phyloP scores from a whole-genome alignment of 495 filamentous ascomycete genomes.

The Xylaria curta region DNA sequence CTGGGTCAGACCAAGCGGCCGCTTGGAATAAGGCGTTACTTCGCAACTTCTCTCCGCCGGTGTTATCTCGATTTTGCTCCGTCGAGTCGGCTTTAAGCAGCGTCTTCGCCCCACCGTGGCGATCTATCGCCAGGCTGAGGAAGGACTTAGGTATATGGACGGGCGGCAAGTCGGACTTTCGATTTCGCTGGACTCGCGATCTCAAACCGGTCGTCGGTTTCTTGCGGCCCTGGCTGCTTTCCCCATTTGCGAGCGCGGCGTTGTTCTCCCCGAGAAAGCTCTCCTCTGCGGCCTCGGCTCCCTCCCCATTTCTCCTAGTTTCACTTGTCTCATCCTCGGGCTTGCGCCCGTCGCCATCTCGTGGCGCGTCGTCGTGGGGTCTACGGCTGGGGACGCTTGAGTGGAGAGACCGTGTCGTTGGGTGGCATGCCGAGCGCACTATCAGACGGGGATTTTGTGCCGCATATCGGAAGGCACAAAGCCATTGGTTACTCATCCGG shows the following conservation, averaged over 20 bases:
- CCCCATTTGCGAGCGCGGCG: slow-evolving; percentile 22
- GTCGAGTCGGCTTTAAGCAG: slow-evolving; percentile 20
- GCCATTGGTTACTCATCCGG: slow-evolving; percentile 51
- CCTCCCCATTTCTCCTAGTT: background rate
- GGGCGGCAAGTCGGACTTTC: slow-evolving; percentile 50
- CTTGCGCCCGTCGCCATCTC: slow-evolving; percentile 33
- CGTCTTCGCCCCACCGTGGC: slow-evolving; percentile 21
- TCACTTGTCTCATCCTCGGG: slow-evolving; percentile 30
- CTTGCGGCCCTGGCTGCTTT: slow-evolving; percentile 31
- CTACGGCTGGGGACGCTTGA: slow-evolving; percentile 35
- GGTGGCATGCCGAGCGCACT: slow-evolving; percentile 28
- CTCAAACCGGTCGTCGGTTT: slow-evolving; percentile 37
- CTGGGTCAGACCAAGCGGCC: slow-evolving; percentile 23
- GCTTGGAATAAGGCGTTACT: slow-evolving; percentile 19
- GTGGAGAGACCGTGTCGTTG: slow-evolving; percentile 44
- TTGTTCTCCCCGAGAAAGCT: slow-evolving; percentile 32
- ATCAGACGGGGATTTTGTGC: slow-evolving; percentile 42
- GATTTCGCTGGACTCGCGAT: slow-evolving; percentile 45
- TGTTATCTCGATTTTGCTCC: background rate
- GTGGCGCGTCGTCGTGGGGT: slow-evolving; percentile 36
- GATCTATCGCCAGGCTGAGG: slow-evolving; percentile 41
- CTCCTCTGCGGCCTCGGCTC: slow-evolving; percentile 19
- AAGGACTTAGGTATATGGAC: slow-evolving; percentile 55
- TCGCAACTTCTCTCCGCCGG: background rate
- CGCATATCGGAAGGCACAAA: slow-evolving; percentile 45